Evolutionary conservation across 441 rosid species (phyloP), one percentile per base, ranked within the genome.

Genomic region (Dalechampia spathulata): DNA sequence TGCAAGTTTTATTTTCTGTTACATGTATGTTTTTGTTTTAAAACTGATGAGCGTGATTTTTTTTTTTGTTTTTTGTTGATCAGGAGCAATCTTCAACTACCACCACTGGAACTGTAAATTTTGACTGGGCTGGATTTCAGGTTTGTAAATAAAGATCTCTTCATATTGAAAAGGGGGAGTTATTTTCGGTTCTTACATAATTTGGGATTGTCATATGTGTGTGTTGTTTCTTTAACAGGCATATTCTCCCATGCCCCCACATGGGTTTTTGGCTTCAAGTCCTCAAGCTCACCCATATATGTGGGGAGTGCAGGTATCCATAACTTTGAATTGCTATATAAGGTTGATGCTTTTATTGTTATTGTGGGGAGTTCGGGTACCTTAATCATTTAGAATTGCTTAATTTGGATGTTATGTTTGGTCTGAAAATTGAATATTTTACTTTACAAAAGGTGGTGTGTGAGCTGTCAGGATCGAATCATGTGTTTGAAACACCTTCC

Each of bases 71-170:
- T 40, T 58, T 36, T 61, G 61, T 36, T 71, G 15, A 62, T 67
- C 79, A 88, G 96, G 98, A 88, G 71, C 94, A 75, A 57, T 64
- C 86, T 5, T 72, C 81, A 0, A 76, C 87, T 27, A 56, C 81
- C 52, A 68, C 69, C 65, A 60, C 89, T 30, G 85, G 78, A 59
- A 36, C 82, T 12, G 85, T 84, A 53, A 84, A 85, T 72, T 78
- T 86, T 22, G 98, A 92, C 50, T 92, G 98, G 98, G 67, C 96
- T 7, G 93, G 96, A 42, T 92, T 88, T 76, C 98, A 92, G 96
- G 97, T 90, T 62, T 45, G 52, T 46, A 52, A 49, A 58, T 55
- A 30, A 39, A 17, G 10, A 8, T 11, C 32, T 22, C 16, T 46
- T 7, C 12, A 50, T 5, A n/a, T 8, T 7, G 5, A 11, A 2